Evolutionary conservation across 495 filamentous ascomycete genomes (phyloP), one percentile per base, ranked within the genome.

Genomic region (Neurospora tetraspora): DNA sequence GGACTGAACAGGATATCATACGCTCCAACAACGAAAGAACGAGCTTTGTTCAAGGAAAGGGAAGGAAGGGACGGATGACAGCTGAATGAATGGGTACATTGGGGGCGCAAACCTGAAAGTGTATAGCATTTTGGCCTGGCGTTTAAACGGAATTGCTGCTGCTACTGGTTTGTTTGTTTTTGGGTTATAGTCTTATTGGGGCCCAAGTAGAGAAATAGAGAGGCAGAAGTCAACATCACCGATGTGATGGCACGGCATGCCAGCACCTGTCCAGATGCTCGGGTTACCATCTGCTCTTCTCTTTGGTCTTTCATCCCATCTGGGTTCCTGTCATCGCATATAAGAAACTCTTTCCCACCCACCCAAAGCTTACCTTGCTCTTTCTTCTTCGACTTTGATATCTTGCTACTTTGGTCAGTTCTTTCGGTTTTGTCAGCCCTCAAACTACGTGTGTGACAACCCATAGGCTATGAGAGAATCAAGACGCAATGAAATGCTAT

Each of bases 51-150:
- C 53, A 34, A 16, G 27, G 23, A 34, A 47, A 61, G 27, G 53
- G 11, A 61, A 43, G 40, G 39, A 40, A 18, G 27, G 27, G 12
- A 34, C 7, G 23, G 7, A 61, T 34, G 53, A 34, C 53, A 61
- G 53, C 12, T 61, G 53, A 61, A 61, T 61, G 53, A 61, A 61
- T 61, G 53, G 53, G 53, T 61, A 61, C 53, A 34, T 61, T 7
- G 53, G 45, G 53, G 53, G 27, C 53, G 53, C 53, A 34, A 61
- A 61, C 53, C 53, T 61, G 53, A 61, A 61, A 61, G 53, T 61
- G 53, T 61, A 34, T 69, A 75, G 77, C 78, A 79, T 80, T 27
- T 77, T 77, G 74, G 78, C 78, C 71, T 72, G 77, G 78, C 78
- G 78, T 79, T 74, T 76, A 72, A 61, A 77, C 70, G 75, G 75